Evolutionary conservation across 257 asterid genomes (phyloP), one percentile per base, ranked within the genome.

Genomic region (Eustoma russellianum): DNA sequence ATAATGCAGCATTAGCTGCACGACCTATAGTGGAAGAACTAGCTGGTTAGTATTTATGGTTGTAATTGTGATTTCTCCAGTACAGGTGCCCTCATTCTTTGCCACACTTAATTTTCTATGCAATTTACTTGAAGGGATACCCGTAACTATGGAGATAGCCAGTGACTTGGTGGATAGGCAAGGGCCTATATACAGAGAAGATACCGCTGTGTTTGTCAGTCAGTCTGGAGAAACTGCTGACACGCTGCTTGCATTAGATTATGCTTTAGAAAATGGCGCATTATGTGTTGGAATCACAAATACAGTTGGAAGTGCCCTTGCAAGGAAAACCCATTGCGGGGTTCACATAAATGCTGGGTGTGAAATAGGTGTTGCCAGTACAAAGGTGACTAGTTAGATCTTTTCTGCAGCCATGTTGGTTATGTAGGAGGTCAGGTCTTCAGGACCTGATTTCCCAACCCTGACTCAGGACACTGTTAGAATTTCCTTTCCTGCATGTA

Each of bases 151-250:
- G 98, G 98, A 91, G 77, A 80, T 87, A 70, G 98, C 98, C 59
- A 91, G 98, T 76, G 98, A 91, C 75, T 78, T 87, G 52, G 74
- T 91, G 67, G 98, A 91, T 67, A 82, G 97, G 68, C 98, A 91
- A 74, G 98, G 97, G 55, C 98, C 95, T 2, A 80, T 91, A 56
- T 91, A 84, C 73, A 74, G 98, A 66, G 98, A 91, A 76, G 98
- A 91, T 70, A 87, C 98, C 34, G 76, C 93, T 55, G 89, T 91
- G 35, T 87, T 82, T 64, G 97, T 91, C 68, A 91, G 98, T 74
- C 98, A 87, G 70, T 91, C 98, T 0, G 98, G 98, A 55, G 98
- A 91, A 80, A 91, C 98, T 59, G 95, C 98, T 15, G 98, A 87
- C 70, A 91, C 98, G n/a, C 72, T 87, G 75, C 94, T 70, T 70